Evolutionary conservation across 2,329 filamentous ascomycete genomes (phyloP).

Genomic region (Fonsecaea erecta): DNA sequence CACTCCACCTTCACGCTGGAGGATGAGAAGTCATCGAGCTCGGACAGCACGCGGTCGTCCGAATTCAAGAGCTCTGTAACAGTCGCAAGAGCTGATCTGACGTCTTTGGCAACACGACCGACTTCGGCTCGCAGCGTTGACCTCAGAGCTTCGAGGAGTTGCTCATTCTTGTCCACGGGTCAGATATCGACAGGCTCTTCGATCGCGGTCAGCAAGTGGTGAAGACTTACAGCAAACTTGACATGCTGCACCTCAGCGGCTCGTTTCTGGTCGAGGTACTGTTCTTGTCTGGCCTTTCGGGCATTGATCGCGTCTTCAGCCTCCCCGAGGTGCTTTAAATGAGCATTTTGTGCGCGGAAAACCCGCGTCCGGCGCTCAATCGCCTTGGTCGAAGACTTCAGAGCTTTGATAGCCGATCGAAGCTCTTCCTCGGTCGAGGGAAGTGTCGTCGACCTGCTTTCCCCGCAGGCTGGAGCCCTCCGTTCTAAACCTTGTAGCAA

Average conservation of each 20-base stretch:
- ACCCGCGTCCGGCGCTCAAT: slow-evolving; percentile 21
- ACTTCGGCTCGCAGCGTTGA: slow-evolving; percentile 10
- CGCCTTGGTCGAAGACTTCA: slow-evolving; percentile 27
- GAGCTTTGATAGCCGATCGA: slow-evolving; percentile 20
- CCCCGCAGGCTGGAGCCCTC: not conserved
- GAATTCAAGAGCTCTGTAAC: slow-evolving; percentile 23
- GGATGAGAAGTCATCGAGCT: slow-evolving; percentile 20
- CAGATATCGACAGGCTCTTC: not conserved
- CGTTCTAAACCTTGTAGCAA: not conserved
- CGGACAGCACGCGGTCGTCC: slow-evolving; percentile 28
- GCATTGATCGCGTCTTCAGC: not conserved
- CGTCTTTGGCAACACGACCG: slow-evolving; percentile 15
- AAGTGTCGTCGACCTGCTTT: not conserved
- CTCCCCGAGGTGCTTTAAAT: not conserved
- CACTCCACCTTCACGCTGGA: not conserved
- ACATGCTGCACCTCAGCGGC: slow-evolving; percentile 27
- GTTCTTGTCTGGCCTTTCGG: slow-evolving; percentile 13
- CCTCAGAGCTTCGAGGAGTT: slow-evolving; percentile 17
- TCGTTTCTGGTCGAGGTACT: slow-evolving; percentile 22
- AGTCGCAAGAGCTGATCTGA: slow-evolving; percentile 14
- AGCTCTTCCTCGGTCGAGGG: slow-evolving; percentile 26
- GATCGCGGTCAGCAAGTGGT: not conserved
- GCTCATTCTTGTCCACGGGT: slow-evolving; percentile 17
- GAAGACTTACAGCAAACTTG: slow-evolving; percentile 23
- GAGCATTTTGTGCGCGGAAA: slow-evolving; percentile 19